These are phyloP conservation scores for Termitomyces sp. DNA, from an alignment of 768 basidiomycete species.

Conservation along the genomic window DNA sequence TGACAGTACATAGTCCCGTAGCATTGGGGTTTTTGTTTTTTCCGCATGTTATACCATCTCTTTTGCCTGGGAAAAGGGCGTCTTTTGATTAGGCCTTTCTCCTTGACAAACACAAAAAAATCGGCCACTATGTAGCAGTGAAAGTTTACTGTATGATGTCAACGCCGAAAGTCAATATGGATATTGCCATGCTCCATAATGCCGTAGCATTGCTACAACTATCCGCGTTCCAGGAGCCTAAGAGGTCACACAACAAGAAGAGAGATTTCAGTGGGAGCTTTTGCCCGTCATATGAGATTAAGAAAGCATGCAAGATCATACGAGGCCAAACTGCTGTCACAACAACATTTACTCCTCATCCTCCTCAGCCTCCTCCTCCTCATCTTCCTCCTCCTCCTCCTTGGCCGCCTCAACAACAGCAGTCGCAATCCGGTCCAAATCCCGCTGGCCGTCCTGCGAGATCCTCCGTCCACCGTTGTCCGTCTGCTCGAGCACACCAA, in stretches of 20 bases:
- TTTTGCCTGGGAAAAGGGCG: too few relatives aligned
- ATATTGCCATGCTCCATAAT: too few relatives aligned
- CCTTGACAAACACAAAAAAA: too few relatives aligned
- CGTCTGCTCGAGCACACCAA: slow-evolving; percentile 92
- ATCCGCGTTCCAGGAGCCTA: background rate
- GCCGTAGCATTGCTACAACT: too few relatives aligned
- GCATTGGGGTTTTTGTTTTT: too few relatives aligned
- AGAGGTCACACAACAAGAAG: background rate
- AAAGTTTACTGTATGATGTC: too few relatives aligned
- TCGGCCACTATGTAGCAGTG: too few relatives aligned
- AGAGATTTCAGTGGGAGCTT: slow-evolving; percentile 31
- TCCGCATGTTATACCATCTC: too few relatives aligned
- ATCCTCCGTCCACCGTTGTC: slow-evolving; percentile 95
- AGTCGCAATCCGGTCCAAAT: slow-evolving; percentile 90
- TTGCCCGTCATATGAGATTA: slow-evolving; percentile 31
- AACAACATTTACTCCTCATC: slow-evolving; percentile 48
- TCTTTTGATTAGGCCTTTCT: too few relatives aligned
- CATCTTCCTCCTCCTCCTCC: slow-evolving; percentile 72
- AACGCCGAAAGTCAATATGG: too few relatives aligned
- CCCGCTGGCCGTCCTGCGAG: slow-evolving; percentile 94
- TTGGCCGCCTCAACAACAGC: slow-evolving; percentile 77
- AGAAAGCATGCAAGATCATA: slow-evolving; percentile 37
- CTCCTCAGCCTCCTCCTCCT: slow-evolving; percentile 63
- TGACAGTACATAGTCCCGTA: too few relatives aligned
- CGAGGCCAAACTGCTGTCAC: slow-evolving; percentile 11